Evolutionary conservation across 1,284 basidiomycete species (phyloP).

Genomic region (Irpex lacteus): DNA sequence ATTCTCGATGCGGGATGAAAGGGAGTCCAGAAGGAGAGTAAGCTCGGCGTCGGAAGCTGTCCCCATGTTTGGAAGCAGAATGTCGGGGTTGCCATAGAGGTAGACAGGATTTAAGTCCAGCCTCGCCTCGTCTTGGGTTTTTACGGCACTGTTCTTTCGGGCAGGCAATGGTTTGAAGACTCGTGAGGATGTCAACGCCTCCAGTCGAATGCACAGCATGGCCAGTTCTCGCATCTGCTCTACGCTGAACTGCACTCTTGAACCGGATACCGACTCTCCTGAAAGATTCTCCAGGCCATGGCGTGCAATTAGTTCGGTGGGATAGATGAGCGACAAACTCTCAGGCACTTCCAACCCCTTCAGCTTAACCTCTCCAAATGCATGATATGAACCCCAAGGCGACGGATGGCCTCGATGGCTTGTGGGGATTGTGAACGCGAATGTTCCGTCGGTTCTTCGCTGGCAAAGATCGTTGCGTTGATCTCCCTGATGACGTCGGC

Average conservation of each 20-base stretch:
- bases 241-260: conserved; percentile 68
- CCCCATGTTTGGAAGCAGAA: conserved; percentile 74
- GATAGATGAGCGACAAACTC: conserved; percentile 83
- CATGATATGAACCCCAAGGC: conserved; percentile 74
- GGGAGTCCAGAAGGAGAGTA: conserved; percentile 69
- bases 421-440: conserved; percentile 51
- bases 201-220: conserved; percentile 77
- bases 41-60: conserved; percentile 79
- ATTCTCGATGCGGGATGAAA: conserved; percentile 81
- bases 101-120: conserved; percentile 33
- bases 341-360: conserved; percentile 95
- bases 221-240: conserved; percentile 80
- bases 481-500: conserved; percentile 89
- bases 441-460: conserved; percentile 54
- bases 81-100: conserved; percentile 58
- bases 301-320: conserved; percentile 73
- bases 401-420: conserved; percentile 70
- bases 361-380: conserved; percentile 87
- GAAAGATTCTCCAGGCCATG: conserved; percentile 45
- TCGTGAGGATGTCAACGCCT: conserved; percentile 71
- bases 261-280: conserved; percentile 38
- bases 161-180: conserved; percentile 53
- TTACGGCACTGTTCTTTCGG: conserved; percentile 41
- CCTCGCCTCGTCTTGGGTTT: conserved; percentile 30
- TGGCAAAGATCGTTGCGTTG: conserved; percentile 56